These are phyloP conservation scores for Ascochyta pisi DNA, from an alignment of 2,329 filamentous ascomycete genomes.

Conservation along the genomic window DNA sequence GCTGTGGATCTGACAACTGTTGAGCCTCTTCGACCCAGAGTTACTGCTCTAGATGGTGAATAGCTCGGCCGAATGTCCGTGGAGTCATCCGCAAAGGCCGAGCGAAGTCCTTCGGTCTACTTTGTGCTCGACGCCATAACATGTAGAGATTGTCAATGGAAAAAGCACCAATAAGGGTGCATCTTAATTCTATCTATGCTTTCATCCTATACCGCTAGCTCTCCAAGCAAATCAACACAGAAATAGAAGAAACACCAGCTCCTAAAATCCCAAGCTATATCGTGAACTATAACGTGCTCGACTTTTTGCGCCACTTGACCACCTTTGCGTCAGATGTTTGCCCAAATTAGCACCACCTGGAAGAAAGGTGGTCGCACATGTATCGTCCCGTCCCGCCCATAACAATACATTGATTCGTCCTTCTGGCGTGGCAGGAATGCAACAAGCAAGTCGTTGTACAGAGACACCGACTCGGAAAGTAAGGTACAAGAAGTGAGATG, in stretches of 20 bases:
- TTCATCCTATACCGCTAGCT: conserved; percentile 3
- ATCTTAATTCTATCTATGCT: conserved; percentile 11
- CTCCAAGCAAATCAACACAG: conserved; percentile 6
- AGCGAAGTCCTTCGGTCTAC: neutral
- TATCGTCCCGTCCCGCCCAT: conserved; percentile 10
- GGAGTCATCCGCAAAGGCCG: neutral
- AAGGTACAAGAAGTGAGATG: conserved; percentile 36
- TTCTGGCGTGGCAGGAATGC: conserved; percentile 2
- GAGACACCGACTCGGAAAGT: conserved; percentile 18
- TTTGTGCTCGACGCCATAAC: neutral
- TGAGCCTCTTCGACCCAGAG: conserved; percentile 7
- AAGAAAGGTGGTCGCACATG: neutral
- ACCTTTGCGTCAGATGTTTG: neutral
- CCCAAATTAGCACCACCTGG: neutral
- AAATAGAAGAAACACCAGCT: conserved; percentile 8
- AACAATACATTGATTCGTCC: conserved; percentile 13
- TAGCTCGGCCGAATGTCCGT: conserved; percentile 3
- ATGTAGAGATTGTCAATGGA: neutral
- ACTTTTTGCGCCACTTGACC: conserved; percentile 9
- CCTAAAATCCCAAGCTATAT: conserved; percentile 1
- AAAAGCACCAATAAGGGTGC: neutral
- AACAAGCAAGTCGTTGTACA: conserved; percentile 8
- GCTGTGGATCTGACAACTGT: conserved; percentile 12
- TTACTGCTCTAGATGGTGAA: neutral
- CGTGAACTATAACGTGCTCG: conserved; percentile 4